Evolutionary conservation across 2,329 filamentous ascomycete genomes (phyloP).

Genomic region (Teratosphaeria destructans): DNA sequence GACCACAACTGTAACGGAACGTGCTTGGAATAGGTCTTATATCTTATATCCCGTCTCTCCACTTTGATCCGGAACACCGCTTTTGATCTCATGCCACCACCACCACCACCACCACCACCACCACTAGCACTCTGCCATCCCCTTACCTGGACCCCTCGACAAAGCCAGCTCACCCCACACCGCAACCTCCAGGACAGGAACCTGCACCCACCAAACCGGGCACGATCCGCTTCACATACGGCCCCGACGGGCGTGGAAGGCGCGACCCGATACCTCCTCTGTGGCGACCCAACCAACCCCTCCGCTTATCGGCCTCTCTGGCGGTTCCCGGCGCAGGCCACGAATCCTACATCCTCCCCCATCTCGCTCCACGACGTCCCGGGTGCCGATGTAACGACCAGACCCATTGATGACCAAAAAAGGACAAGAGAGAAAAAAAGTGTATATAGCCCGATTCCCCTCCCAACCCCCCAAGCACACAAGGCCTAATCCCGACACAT

Average conservation of each 20-base stretch:
- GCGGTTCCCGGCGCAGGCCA: constrained; percentile 37
- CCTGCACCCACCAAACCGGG: constrained; percentile 17
- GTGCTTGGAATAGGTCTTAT: neutral
- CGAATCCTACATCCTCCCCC: constrained; percentile 22
- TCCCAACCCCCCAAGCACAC: no score
- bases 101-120: neutral
- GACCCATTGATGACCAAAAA: constrained; percentile 1
- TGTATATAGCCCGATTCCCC: no score
- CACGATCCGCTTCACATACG: no score
- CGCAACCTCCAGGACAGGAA: constrained; percentile 12
- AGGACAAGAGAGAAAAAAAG: no score
- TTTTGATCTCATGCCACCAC: neutral
- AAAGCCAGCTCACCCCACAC: neutral
- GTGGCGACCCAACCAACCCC: constrained; percentile 20
- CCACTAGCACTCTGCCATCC: neutral
- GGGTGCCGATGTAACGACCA: constrained; percentile 45
- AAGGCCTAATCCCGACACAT: no score
- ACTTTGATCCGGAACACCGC: neutral
- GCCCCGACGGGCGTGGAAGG: constrained; percentile 24
- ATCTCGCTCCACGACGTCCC: constrained; percentile 34
- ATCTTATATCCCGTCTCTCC: neutral
- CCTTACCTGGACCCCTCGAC: neutral
- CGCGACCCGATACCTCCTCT: constrained; percentile 32
- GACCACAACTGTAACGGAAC: neutral
- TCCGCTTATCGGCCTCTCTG: constrained; percentile 33